Conservation (phyloP, 148 eudicot species). For the Salicornia ramosissima region DNA sequence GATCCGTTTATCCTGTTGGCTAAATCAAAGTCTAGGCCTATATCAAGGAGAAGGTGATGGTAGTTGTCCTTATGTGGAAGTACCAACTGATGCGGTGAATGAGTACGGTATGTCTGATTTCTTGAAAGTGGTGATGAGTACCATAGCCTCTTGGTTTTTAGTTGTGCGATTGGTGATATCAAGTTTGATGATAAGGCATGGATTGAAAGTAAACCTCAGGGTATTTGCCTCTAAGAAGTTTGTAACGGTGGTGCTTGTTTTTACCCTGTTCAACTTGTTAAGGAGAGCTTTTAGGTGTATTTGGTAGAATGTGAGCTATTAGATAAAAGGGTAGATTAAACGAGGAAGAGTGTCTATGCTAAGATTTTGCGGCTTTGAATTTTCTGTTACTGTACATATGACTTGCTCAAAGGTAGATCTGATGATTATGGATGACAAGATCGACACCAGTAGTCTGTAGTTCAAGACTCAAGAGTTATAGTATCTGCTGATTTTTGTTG, state of each 20-base stretch:
- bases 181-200: constrained; percentile 60
- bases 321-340: constrained; percentile 1
- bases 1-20: constrained; percentile 51
- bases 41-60: constrained; percentile 36
- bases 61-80: constrained; percentile 51
- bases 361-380: constrained; percentile 18
- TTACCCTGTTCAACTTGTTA: constrained; percentile 34
- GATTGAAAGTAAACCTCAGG: constrained; percentile 80
- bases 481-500: not conserved
- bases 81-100: constrained; percentile 31
- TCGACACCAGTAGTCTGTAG: not conserved
- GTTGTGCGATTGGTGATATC: constrained; percentile 28
- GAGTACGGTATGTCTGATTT: constrained; percentile 46
- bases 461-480: too few relatives aligned
- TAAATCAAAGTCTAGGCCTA: constrained; percentile 62
- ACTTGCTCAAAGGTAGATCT: constrained; percentile 9
- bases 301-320: constrained; percentile 16
- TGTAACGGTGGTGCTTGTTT: constrained; percentile 39
- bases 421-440: too few relatives aligned
- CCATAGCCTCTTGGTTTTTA: constrained; percentile 37
- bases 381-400: constrained; percentile 25
- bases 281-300: constrained; percentile 44
- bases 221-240: constrained; percentile 78
- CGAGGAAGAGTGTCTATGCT: constrained; percentile 15
- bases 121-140: constrained; percentile 36